A percentile compares a stretch with the other conserved stretches of the same genome.
Evolutionary conservation across 73 alveolate species (phyloP).

Genomic region (Paramecium bursaria): DNA sequence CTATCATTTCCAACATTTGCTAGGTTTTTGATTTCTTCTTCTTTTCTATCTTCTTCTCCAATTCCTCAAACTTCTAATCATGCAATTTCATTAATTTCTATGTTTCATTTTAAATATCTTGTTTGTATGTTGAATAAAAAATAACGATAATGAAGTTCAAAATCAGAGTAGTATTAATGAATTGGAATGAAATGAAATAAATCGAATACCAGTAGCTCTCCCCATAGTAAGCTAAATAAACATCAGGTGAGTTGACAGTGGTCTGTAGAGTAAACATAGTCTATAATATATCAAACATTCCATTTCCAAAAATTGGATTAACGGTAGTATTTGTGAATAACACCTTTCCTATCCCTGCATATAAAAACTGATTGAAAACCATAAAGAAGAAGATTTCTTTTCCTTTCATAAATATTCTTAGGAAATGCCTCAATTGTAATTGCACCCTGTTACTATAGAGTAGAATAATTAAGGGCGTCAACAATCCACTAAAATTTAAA

Average conservation of each 20-base stretch:
- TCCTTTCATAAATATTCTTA: no score
- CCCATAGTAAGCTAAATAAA: constrained; percentile 24
- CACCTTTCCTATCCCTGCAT: constrained; percentile 35
- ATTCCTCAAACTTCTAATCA: neutral
- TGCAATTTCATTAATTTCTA: neutral
- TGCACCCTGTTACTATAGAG: no score
- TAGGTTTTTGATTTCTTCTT: no score
- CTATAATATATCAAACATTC: no score
- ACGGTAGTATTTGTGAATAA: neutral
- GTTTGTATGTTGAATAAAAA: constrained; percentile 36
- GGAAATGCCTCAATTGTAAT: no score
- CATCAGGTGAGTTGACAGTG: constrained; percentile 48
- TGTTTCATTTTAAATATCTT: neutral
- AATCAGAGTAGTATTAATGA: constrained; percentile 11
- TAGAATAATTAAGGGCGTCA: no score
- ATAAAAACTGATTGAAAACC: neutral
- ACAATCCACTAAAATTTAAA: no score
- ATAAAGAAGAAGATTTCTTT: constrained; percentile 36
- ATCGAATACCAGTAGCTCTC: neutral
- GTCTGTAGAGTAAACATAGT: constrained; percentile 5
- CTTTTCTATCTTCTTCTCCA: no score
- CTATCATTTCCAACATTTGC: no score
- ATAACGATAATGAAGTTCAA: constrained; percentile 8
- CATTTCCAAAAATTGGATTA: neutral
- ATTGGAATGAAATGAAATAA: constrained; percentile 34